These are phyloP conservation scores for Phytophthora palmivora DNA, from an alignment of 352 stramenopile genomes.

Conservation along the genomic window DNA sequence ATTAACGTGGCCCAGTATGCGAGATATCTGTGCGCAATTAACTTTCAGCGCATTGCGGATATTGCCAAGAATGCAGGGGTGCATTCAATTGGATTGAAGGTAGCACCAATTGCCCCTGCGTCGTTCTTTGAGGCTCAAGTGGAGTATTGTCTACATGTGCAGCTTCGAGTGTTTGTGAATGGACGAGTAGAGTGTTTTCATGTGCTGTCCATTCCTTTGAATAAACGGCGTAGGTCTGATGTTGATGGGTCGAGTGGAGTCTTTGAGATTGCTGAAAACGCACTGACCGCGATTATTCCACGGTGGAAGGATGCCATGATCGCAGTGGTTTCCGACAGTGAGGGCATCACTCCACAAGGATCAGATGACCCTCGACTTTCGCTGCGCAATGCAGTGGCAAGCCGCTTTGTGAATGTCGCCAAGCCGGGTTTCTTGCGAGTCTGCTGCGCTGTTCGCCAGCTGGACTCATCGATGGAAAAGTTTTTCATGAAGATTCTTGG, in stretches of 20 bases:
- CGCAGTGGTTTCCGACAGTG: constrained; percentile 30
- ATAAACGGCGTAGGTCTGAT: constrained; percentile 29
- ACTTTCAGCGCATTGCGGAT: constrained; percentile 32
- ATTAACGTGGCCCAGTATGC: constrained; percentile 31
- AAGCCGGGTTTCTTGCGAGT: constrained; percentile 32
- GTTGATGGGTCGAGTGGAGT: constrained; percentile 17
- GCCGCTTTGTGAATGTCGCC: constrained; percentile 25
- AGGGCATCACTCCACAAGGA: constrained; percentile 18
- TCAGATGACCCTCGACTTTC: constrained; percentile 19
- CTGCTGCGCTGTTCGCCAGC: constrained; percentile 24
- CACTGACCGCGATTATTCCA: constrained; percentile 26
- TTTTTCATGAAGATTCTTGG: constrained; percentile 32
- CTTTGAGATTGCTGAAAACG: constrained; percentile 33
- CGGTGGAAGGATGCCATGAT: constrained; percentile 30
- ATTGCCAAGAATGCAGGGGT: constrained; percentile 15
- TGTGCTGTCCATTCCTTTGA: constrained; percentile 35
- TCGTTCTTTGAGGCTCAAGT: constrained; percentile 32
- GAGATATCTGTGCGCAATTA: constrained; percentile 36
- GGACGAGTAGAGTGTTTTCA: constrained; percentile 30
- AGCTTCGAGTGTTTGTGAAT: constrained; percentile 33
- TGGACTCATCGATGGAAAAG: constrained; percentile 29
- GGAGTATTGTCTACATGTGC: constrained; percentile 39
- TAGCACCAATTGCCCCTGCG: constrained; percentile 20
- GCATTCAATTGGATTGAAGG: constrained; percentile 30
- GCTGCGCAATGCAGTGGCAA: constrained; percentile 31